phyloP scores from a whole-genome alignment of 2,329 filamentous ascomycete genomes.

The Nannizziopsis arthrosporioides region DNA sequence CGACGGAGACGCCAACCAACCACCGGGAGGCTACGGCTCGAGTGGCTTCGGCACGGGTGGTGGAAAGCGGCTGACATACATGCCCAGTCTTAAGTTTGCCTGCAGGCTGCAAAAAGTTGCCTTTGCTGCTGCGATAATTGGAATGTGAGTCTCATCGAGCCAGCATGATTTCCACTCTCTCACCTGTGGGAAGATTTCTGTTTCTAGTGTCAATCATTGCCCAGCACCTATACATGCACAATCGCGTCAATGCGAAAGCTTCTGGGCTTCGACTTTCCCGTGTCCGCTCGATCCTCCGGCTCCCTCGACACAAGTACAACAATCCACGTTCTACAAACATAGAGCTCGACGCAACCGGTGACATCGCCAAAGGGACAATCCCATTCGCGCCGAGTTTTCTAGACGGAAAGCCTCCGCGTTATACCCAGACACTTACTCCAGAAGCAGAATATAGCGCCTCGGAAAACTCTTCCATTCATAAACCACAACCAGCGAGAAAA shows the following conservation, averaged over 20 bases:
- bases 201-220: conserved; percentile 11
- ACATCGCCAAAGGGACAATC: conserved; percentile 5
- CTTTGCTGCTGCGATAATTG: conserved; percentile 68
- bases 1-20: conserved; percentile 43
- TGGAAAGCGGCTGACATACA: conserved; percentile 17
- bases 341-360: conserved; percentile 2
- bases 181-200: neutral
- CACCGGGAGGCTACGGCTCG: conserved; percentile 40
- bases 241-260: conserved; percentile 21
- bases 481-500: neutral
- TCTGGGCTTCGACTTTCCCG: conserved; percentile 36
- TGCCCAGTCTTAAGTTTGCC: conserved; percentile 42
- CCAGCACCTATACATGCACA: conserved; percentile 8
- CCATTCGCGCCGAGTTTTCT: conserved; percentile 7
- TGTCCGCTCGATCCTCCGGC: conserved; percentile 7
- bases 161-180: neutral
- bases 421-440: conserved; percentile 7
- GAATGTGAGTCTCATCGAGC: conserved; percentile 42
- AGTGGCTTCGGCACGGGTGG: conserved; percentile 33
- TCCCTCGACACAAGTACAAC: conserved; percentile 5
- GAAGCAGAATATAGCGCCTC: neutral
- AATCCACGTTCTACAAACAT: neutral
- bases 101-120: conserved; percentile 67
- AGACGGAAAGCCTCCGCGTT: conserved; percentile 12
- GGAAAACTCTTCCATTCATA: neutral